These are phyloP conservation scores for Pascua sp. DNA, from an alignment of 1,284 basidiomycete species.

Conservation along the genomic window DNA sequence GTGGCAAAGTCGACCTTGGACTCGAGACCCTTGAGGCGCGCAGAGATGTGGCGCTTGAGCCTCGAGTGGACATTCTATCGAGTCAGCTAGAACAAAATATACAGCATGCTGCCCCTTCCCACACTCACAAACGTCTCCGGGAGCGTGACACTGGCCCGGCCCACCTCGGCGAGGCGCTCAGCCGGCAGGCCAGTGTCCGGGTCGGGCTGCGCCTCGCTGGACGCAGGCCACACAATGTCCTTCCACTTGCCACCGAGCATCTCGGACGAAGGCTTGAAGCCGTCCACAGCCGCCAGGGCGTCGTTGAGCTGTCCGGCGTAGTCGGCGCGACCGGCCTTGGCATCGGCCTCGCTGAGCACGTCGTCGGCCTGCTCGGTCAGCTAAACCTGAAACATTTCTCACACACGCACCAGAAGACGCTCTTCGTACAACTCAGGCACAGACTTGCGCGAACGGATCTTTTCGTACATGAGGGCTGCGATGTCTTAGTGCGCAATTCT, in stretches of 20 bases:
- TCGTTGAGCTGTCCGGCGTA: constrained; percentile 64
- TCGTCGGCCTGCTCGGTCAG: constrained; percentile 54
- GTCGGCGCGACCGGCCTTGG: constrained; percentile 55
- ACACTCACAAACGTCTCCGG: constrained; percentile 70
- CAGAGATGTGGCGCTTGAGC: constrained; percentile 72
- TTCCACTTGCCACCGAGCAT: constrained; percentile 64
- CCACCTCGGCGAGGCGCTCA: constrained; percentile 58
- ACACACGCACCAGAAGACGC: constrained; percentile 60
- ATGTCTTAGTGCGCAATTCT: constrained; percentile 5
- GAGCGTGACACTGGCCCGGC: constrained; percentile 64
- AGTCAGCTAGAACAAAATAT: not conserved
- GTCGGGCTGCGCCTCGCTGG: constrained; percentile 54
- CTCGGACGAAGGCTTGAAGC: constrained; percentile 55
- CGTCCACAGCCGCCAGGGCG: constrained; percentile 56
- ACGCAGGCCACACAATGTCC: constrained; percentile 68
- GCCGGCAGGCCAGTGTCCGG: constrained; percentile 67
- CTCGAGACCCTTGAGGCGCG: constrained; percentile 67
- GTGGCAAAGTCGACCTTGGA: constrained; percentile 78
- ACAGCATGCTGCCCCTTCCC: not conserved
- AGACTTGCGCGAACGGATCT: constrained; percentile 69
- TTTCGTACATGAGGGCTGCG: constrained; percentile 72
- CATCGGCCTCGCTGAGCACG: constrained; percentile 56
- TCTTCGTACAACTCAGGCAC: constrained; percentile 79
- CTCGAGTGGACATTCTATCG: constrained; percentile 71
- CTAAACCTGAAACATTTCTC: no score